These are phyloP conservation scores for Talaromyces piceae DNA, from an alignment of 2,329 filamentous ascomycete species.

Conservation along the genomic window DNA sequence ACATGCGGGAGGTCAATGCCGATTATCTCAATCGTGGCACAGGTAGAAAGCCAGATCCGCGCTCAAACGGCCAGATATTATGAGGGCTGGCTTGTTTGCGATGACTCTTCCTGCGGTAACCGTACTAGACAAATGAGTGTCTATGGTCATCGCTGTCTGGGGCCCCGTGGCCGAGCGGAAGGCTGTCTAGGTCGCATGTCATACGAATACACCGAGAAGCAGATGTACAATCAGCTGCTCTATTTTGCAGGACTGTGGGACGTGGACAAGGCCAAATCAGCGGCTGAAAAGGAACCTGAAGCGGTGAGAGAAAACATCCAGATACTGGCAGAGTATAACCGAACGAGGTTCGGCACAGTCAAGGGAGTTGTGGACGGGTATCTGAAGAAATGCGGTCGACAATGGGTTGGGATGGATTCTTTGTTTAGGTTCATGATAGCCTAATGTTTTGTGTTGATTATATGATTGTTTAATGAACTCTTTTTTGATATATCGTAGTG, in stretches of 20 bases:
- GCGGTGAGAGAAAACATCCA: constrained; percentile 57
- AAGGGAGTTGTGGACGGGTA: constrained; percentile 74
- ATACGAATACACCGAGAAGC: constrained; percentile 81
- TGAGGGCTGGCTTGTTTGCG: constrained; percentile 82
- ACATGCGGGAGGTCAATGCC: constrained; percentile 59
- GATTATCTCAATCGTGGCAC: constrained; percentile 70
- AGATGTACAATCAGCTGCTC: constrained; percentile 88
- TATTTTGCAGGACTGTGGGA: constrained; percentile 84
- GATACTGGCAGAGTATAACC: constrained; percentile 74
- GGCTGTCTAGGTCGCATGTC: constrained; percentile 83
- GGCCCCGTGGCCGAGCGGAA: constrained; percentile 72
- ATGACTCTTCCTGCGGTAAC: constrained; percentile 78
- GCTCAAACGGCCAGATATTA: constrained; percentile 77
- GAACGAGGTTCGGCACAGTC: constrained; percentile 66
- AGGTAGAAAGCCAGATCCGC: constrained; percentile 79
- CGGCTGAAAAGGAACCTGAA: constrained; percentile 42
- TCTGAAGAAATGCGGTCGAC: constrained; percentile 78
- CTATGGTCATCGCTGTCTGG: constrained; percentile 82
- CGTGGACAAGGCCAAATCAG: constrained; percentile 66
- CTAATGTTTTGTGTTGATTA: constrained; percentile 3
- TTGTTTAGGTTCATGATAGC: constrained; percentile 56
- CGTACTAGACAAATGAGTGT: constrained; percentile 89
- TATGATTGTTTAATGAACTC: constrained; percentile 1
- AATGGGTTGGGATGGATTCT: constrained; percentile 90
- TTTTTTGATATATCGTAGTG: neutral